These are phyloP conservation scores for Rosa chinensis DNA, from an alignment of 306 rosid species.

Conservation along the genomic window DNA sequence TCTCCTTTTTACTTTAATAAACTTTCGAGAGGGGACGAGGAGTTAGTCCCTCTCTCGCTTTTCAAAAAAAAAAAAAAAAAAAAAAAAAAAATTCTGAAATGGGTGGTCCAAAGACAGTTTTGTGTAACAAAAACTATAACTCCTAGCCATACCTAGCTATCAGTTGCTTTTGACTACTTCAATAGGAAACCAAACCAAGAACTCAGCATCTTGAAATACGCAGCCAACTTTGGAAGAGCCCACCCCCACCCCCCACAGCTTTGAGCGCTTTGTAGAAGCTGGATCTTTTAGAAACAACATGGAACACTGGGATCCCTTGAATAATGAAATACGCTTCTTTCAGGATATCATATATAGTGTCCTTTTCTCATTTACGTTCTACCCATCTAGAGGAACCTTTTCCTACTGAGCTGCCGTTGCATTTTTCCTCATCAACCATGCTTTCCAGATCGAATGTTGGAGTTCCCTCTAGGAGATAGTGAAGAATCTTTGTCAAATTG, in stretches of 20 bases:
- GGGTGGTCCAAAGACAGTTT: background rate
- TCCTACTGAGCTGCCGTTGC: slow-evolving; percentile 34
- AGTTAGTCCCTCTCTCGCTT: too few relatives aligned
- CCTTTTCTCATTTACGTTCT: slow-evolving; percentile 60
- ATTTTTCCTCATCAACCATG: slow-evolving; percentile 49
- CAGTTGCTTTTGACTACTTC: background rate
- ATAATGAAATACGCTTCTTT: slow-evolving; percentile 56
- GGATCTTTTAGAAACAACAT: slow-evolving; percentile 72
- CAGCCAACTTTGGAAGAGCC: slow-evolving; percentile 46
- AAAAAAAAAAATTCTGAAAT: too few relatives aligned
- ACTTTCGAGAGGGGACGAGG: too few relatives aligned
- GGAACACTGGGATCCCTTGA: slow-evolving; percentile 86
- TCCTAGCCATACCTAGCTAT: background rate
- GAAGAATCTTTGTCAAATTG: slow-evolving; percentile 52
- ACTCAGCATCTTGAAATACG: background rate
- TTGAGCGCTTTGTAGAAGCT: slow-evolving; percentile 73
- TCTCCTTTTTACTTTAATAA: too few relatives aligned
- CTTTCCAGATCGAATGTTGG: slow-evolving; percentile 49
- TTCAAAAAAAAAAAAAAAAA: too few relatives aligned
- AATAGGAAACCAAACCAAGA: background rate
- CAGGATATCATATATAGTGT: slow-evolving; percentile 54
- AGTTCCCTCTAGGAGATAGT: slow-evolving; percentile 68
- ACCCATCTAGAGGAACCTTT: slow-evolving; percentile 61
- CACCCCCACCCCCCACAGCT: slow-evolving; percentile 62
- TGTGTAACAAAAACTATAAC: background rate